Evolutionary conservation across 345 rosid species (phyloP), one percentile per base, ranked within the genome.

Genomic region (Aquilaria malaccensis): DNA sequence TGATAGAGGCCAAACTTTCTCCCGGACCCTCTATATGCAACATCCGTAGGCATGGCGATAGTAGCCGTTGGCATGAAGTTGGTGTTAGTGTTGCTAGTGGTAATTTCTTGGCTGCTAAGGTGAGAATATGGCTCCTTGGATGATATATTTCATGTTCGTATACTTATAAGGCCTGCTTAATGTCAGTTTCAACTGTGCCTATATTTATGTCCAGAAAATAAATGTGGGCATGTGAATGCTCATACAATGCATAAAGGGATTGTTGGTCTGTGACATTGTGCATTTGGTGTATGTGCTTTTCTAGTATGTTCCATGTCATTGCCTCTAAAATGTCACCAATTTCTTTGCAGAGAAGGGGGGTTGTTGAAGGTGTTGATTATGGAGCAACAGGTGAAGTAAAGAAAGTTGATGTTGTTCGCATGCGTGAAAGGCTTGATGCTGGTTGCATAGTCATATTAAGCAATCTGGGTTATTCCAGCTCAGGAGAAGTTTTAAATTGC

Each of bases 21-120:
- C 99, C 98, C n/a, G 97, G 98, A 47, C 98, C 98, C 72, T 84
- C 96, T 49, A 87, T 83, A 68, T 84, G 79, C 30, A 85, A 82
- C 67, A 70, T 93, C 37, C 94, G 90, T 49, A 80, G 98, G 46
- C 98, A 93, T 69, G 98, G 97, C 60, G 97, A 87, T 52, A 89
- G 72, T 64, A 87, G 94, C 65, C 96, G 97, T 10, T 80, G 79
- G 80, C 97, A 89, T 61, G 96, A 89, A 64, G 94, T 83, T 7
- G 94, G 96, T 61, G 98, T 93, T 59, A 89, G 94, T 46, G 98
- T 93, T 13, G 97, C 91, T 56, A 89, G 94, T 74, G 98, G 97
- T 33, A 93, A 93, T 77, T 93, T 93, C 76, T 91, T 93, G 67
- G 98, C 97, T n/a, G 96, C 98, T 48, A 93, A 93, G 82, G 98